These are phyloP conservation scores for Pleurotus ostreatus DNA, from an alignment of 768 basidiomycete genomes.

Conservation along the genomic window DNA sequence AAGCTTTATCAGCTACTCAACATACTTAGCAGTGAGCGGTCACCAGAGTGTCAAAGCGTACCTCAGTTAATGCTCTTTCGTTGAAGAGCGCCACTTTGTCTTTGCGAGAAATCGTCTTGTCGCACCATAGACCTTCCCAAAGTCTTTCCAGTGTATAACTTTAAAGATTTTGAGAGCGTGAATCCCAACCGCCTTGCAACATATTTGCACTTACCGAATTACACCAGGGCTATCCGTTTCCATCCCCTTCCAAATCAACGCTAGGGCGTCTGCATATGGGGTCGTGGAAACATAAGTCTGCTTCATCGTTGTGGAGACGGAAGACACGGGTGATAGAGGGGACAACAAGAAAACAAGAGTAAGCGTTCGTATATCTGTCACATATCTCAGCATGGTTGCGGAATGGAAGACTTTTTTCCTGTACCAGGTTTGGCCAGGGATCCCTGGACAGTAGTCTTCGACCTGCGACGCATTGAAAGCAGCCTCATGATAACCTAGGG, in stretches of 20 bases:
- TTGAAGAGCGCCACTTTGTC: slow-evolving; percentile 70
- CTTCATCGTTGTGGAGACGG: slow-evolving; percentile 47
- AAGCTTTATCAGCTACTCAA: slow-evolving; percentile 60
- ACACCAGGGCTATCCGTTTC: slow-evolving; percentile 28
- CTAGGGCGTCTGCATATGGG: slow-evolving; percentile 68
- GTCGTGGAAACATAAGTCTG: slow-evolving; percentile 54
- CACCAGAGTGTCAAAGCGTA: slow-evolving; percentile 25
- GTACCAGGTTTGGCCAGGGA: slow-evolving; percentile 55
- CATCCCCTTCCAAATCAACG: slow-evolving; percentile 61
- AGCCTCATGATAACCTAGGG: slow-evolving; percentile 62
- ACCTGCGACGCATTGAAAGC: slow-evolving; percentile 65
- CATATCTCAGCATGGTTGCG: not conserved
- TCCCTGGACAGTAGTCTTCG: slow-evolving; percentile 34
- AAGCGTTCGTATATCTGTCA: slow-evolving; percentile 72
- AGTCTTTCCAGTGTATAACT: slow-evolving; percentile 59
- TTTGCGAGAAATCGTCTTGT: slow-evolving; percentile 66
- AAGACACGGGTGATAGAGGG: slow-evolving; percentile 59
- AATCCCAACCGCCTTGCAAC: not conserved
- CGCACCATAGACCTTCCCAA: slow-evolving; percentile 77
- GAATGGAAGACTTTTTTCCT: not conserved
- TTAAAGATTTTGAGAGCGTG: not conserved
- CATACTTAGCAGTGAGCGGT: not conserved
- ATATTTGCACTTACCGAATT: not conserved
- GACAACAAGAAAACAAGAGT: slow-evolving; percentile 64
- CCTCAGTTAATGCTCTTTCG: slow-evolving; percentile 61